Evolutionary conservation across 495 filamentous ascomycete genomes (phyloP), one percentile per base, ranked within the genome.

Genomic region (Friedmanniomyces simplex): DNA sequence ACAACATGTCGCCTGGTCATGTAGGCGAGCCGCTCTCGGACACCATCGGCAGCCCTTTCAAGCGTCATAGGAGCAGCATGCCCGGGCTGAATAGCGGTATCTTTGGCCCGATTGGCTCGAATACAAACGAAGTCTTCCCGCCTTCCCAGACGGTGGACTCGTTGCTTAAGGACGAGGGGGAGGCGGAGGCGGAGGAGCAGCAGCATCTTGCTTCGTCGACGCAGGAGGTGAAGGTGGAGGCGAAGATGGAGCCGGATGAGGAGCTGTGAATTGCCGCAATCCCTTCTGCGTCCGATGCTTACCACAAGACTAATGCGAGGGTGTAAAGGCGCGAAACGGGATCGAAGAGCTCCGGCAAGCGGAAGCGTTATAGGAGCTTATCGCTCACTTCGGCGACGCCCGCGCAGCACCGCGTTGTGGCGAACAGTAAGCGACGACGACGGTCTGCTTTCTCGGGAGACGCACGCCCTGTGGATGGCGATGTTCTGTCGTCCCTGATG

Each of bases 31-130:
- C 36, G 18, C 72, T 69, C 3, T 61, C 63, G 20, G 70, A 71
- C 12, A 76, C 80, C 24, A 68, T 91, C 21, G 88, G 86, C 20
- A 91, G 86, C 59, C 89, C 89, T 14, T 72, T 90, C 67, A 95
- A 95, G 73, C 91, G 88, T 68, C 84, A 88, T 21, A 75, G 89
- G 18, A 81, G 83, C 4, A 88, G 84, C 67, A 73, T 91, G 28
- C 79, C 83, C 28, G 79, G 56, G 12, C 55, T 63, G 3, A 26
- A 24, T 45, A 54, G 24, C 42, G 46, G 28, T 20, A 59, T 59
- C 3, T 34, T 58, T 14, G 56, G 48, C 12, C 54, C 37, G 8
- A 22, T 62, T 6, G 55, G 50, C 32, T 55, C 59, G 26, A 52
- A 58, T 20, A 34, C 46, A 7, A 52, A 57, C 39, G 59, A 48